Conservation (phyloP, 2,329 filamentous ascomycete genomes). For the Fusarium sp. region DNA sequence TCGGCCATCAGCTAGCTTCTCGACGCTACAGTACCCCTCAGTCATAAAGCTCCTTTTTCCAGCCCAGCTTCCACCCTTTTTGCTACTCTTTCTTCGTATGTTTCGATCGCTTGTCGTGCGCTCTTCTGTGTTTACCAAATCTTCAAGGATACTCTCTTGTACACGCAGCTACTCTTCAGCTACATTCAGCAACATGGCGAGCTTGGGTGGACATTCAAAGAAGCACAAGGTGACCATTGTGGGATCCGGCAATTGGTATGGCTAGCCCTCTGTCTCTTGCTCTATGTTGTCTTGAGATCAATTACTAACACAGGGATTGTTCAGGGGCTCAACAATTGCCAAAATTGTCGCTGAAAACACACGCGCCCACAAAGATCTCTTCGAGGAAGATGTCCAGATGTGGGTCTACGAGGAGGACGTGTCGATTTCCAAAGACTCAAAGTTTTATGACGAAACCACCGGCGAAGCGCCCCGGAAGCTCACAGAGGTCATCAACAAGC, state of each 20-base stretch:
- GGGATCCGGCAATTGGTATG: slow-evolving; percentile 94
- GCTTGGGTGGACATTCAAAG: slow-evolving; percentile 67
- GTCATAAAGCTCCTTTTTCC: slow-evolving; percentile 36
- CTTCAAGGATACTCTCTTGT: slow-evolving; percentile 33
- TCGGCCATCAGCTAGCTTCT: slow-evolving; percentile 30
- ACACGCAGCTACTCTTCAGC: slow-evolving; percentile 36
- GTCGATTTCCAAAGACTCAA: slow-evolving; percentile 77
- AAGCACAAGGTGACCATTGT: slow-evolving; percentile 95
- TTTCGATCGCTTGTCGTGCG: slow-evolving; percentile 41
- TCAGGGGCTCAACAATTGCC: slow-evolving; percentile 93
- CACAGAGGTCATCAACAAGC: slow-evolving; percentile 88
- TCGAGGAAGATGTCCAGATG: slow-evolving; percentile 94
- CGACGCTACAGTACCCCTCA: slow-evolving; percentile 39
- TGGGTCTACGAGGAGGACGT: slow-evolving; percentile 98
- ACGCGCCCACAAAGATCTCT: slow-evolving; percentile 79
- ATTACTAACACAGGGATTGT: slow-evolving; percentile 5
- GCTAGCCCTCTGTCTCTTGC: neutral
- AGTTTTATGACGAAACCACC: slow-evolving; percentile 75
- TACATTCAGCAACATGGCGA: slow-evolving; percentile 52
- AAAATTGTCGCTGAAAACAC: slow-evolving; percentile 98
- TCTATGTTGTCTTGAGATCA: neutral
- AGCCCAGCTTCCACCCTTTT: slow-evolving; percentile 7
- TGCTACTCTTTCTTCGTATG: slow-evolving; percentile 36
- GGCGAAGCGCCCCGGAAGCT: slow-evolving; percentile 84
- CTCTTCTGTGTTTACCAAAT: slow-evolving; percentile 30